Percentiles rank a stretch among this genome's conserved stretches.
Conservation (phyloP, 2,329 filamentous ascomycete genomes). For the Colletotrichum graminicola region DNA sequence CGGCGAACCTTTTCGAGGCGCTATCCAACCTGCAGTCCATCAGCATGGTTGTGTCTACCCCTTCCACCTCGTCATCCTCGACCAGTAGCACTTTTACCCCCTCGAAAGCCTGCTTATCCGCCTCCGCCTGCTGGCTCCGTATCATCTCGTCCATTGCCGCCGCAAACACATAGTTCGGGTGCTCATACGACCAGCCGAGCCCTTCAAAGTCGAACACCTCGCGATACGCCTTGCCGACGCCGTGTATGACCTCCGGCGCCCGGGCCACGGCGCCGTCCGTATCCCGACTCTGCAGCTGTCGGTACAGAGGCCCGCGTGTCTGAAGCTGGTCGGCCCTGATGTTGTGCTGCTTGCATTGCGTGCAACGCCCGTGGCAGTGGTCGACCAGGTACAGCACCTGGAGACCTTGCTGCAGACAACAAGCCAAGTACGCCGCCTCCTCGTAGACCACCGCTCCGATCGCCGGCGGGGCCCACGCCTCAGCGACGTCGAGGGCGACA, state of each 20-base stretch:
- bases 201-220: conserved; percentile 50
- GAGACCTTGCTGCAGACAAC: conserved; percentile 47
- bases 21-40: conserved; percentile 27
- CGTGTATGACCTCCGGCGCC: conserved; percentile 48
- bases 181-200: conserved; percentile 49
- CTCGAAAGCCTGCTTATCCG: conserved; percentile 44
- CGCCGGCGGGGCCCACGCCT: conserved; percentile 44
- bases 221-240: conserved; percentile 48
- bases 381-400: conserved; percentile 51
- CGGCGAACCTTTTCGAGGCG: conserved; percentile 2
- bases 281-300: conserved; percentile 42
- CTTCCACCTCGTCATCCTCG: conserved; percentile 44
- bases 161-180: conserved; percentile 50
- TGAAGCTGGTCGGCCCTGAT: conserved; percentile 41
- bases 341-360: conserved; percentile 41
- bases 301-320: conserved; percentile 44
- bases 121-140: conserved; percentile 47
- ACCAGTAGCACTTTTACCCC: conserved; percentile 47
- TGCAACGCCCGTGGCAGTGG: conserved; percentile 46
- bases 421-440: conserved; percentile 48
- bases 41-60: conserved; percentile 30
- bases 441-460: conserved; percentile 43
- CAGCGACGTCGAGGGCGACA: conserved; percentile 49
- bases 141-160: conserved; percentile 48
- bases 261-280: conserved; percentile 41